phyloP scores from a whole-genome alignment of 1,284 basidiomycete species.

The Inonotus obliquus region DNA sequence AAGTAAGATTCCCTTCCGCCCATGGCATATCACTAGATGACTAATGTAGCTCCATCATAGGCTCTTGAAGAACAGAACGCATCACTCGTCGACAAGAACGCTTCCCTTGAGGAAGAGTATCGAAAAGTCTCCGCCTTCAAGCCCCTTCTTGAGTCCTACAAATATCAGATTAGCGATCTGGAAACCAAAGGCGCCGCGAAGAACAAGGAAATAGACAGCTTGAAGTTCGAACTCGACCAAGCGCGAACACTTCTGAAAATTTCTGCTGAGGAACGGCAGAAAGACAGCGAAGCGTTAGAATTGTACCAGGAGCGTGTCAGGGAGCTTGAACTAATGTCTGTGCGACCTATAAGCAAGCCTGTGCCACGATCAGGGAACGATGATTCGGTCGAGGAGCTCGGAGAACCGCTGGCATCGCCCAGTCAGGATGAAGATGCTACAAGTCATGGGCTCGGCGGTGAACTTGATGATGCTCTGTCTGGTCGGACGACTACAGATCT shows the following conservation, averaged over 20 bases:
- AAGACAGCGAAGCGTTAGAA: conserved; percentile 82
- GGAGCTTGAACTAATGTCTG: conserved; percentile 75
- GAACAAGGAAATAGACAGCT: conserved; percentile 65
- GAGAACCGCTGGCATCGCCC: conserved; percentile 33
- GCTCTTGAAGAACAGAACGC: conserved; percentile 90
- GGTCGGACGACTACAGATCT: conserved; percentile 89
- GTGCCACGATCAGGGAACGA: conserved; percentile 19
- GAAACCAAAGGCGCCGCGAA: conserved; percentile 66
- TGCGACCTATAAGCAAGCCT: conserved; percentile 33
- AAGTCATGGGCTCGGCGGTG: conserved; percentile 67
- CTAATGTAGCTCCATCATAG: conserved; percentile 34
- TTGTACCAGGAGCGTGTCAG: conserved; percentile 88
- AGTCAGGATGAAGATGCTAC: conserved; percentile 37
- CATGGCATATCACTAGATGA: background rate
- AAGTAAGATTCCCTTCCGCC: conserved; percentile 41
- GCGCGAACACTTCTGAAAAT: conserved; percentile 65
- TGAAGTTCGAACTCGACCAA: conserved; percentile 77
- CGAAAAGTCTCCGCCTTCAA: conserved; percentile 84
- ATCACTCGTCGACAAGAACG: conserved; percentile 86
- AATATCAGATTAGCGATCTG: conserved; percentile 78
- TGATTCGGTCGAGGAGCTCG: conserved; percentile 30
- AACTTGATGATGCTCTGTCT: conserved; percentile 80
- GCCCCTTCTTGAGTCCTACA: conserved; percentile 90
- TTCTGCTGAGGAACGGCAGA: conserved; percentile 63
- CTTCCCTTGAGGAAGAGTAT: conserved; percentile 86